Evolutionary conservation across 2,329 filamentous ascomycete genomes (phyloP), one percentile per base, ranked within the genome.

Genomic region (Penicillium expansum): DNA sequence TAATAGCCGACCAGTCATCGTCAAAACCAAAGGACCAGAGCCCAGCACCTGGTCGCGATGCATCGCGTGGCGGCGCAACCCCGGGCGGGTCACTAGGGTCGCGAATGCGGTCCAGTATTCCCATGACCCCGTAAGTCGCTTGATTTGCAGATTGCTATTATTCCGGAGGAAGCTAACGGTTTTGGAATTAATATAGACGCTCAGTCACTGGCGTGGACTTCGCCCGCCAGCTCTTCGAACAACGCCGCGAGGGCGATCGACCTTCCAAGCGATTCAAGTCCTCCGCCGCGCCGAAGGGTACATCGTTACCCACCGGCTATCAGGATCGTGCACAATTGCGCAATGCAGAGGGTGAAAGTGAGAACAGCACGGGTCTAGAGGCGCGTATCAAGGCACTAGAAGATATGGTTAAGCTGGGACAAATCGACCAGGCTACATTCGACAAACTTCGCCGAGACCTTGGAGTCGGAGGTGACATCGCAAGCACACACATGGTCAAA

Each of bases 401-500:
- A 67, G 86, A 94, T 68, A 83, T 88, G 66, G 81, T 92, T 62
- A 94, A 94, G 74, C 80, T 92, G 43, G 90, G 90, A 47, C 86
- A 96, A 74, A 92, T 97, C 62, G 90, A 95, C 64, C 83, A 86
- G 64, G 83, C 82, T 48, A 91, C 87, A 0, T 96, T 95, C 71
- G 87, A 93, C 66, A 86, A 83, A 66, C 74, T 93, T 39, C 81
- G 89, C 33, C 83, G 84, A 61, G 84, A 95, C 65, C 91, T 97
- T 54, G 84, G 77, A 0, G 79, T 91, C 0, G 92, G 92, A 4
- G 93, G 92, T 8, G 89, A 96, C 71, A 76, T 92, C 22, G 79
- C 79, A 14, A 91, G 86, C 65, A 96, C 92, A 14, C 91, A 96
- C 79, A 76, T 97, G 62, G 88, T 97, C 47, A 97, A 97, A 71